Conservation (phyloP, 495 filamentous ascomycete species). For the Trichoderma gamsii region DNA sequence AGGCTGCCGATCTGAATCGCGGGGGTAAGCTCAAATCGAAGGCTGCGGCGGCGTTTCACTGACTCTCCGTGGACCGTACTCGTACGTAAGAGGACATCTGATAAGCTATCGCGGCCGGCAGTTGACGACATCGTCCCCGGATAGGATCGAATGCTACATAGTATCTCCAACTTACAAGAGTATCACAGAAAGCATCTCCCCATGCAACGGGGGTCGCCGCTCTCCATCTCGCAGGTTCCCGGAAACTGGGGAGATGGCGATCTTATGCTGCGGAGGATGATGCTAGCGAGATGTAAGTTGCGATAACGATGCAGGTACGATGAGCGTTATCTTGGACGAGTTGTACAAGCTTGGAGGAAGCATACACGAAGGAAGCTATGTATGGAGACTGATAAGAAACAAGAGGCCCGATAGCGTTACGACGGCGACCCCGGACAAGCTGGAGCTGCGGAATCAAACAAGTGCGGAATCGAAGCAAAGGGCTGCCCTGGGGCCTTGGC, state of each 20-base stretch:
- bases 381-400: background rate
- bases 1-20: no score
- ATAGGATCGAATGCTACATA: background rate
- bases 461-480: background rate
- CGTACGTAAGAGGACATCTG: background rate
- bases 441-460: background rate
- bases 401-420: background rate
- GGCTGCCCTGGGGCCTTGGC: background rate
- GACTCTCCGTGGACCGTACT: no score
- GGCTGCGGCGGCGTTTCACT: no score
- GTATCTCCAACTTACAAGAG: no score
- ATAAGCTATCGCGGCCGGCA: background rate
- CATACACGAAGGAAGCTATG: background rate
- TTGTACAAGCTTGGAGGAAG: background rate
- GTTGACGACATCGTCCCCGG: background rate
- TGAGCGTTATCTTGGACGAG: background rate
- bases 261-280: background rate
- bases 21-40: no score
- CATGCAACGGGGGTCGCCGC: slow-evolving; percentile 1
- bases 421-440: background rate
- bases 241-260: background rate
- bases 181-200: no score
- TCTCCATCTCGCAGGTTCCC: background rate
- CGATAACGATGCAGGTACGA: background rate
- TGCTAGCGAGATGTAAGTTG: no score